A percentile compares a stretch with the other conserved stretches of the same genome.
Conservation (phyloP, 2,329 filamentous ascomycete genomes). For the Cryphonectria parasitica region DNA sequence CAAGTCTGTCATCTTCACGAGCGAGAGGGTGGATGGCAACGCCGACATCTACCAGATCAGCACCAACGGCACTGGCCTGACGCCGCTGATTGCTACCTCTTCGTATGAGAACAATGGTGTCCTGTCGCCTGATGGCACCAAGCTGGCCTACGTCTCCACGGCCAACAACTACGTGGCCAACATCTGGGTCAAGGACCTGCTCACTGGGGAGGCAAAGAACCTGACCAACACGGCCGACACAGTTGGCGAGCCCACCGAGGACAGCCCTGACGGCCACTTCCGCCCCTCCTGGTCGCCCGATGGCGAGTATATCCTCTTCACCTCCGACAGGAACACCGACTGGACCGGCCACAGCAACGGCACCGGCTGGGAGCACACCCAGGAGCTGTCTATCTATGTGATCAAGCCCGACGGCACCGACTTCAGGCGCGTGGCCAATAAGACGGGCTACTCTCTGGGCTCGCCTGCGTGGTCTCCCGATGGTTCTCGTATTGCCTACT, state of each 20-base stretch:
- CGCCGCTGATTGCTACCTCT: slow-evolving; percentile 39
- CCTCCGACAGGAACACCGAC: slow-evolving; percentile 46
- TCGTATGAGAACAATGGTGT: slow-evolving; percentile 43
- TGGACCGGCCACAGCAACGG: slow-evolving; percentile 47
- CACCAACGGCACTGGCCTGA: slow-evolving; percentile 41
- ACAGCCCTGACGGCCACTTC: slow-evolving; percentile 42
- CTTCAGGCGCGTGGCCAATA: slow-evolving; percentile 41
- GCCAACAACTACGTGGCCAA: slow-evolving; percentile 42
- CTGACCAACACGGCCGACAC: slow-evolving; percentile 41
- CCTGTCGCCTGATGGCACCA: slow-evolving; percentile 44
- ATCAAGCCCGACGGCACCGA: slow-evolving; percentile 43
- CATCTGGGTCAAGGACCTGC: slow-evolving; percentile 45
- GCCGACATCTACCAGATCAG: slow-evolving; percentile 45
- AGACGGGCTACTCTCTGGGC: slow-evolving; percentile 42
- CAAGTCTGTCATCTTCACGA: slow-evolving; percentile 45
- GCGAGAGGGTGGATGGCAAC: slow-evolving; percentile 46
- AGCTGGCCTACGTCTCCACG: slow-evolving; percentile 46
- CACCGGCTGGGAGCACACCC: slow-evolving; percentile 46
- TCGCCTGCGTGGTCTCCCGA: slow-evolving; percentile 45
- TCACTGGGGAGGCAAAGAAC: slow-evolving; percentile 39
- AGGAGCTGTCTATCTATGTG: slow-evolving; percentile 45
- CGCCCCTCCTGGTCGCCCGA: slow-evolving; percentile 46
- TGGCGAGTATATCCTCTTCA: slow-evolving; percentile 46
- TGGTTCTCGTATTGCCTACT: slow-evolving; percentile 42
- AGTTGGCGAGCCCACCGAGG: slow-evolving; percentile 21